These are phyloP conservation scores for Mucor velutinosus DNA, from an alignment of 371 early-diverging fungal species.

Conservation along the genomic window DNA sequence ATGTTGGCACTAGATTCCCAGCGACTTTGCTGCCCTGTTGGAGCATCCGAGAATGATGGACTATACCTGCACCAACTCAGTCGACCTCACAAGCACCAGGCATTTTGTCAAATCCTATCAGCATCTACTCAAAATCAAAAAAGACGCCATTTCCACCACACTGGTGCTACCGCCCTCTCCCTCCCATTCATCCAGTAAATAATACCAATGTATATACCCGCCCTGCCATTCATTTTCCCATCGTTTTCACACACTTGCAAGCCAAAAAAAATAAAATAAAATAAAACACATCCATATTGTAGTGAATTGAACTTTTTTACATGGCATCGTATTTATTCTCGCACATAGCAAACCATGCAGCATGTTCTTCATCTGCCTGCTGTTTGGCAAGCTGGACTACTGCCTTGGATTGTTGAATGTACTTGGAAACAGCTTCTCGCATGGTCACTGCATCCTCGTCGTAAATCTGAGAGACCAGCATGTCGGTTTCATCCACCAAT, in stretches of 20 bases:
- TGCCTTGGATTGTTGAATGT: constrained; percentile 22
- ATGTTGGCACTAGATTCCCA: constrained; percentile 22
- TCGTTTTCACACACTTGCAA: neutral
- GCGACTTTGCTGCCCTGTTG: constrained; percentile 16
- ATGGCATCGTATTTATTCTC: constrained; percentile 31
- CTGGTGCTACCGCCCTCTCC: constrained; percentile 19
- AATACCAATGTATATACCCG: neutral
- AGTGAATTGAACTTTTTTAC: constrained; percentile 10
- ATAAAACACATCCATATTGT: neutral
- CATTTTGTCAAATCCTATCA: constrained; percentile 23
- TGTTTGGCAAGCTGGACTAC: constrained; percentile 35
- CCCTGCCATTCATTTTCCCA: neutral
- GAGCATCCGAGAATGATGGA: constrained; percentile 28
- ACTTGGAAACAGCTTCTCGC: constrained; percentile 17
- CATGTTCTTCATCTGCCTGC: constrained; percentile 35
- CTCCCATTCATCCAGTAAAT: constrained; percentile 5
- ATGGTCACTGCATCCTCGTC: constrained; percentile 39
- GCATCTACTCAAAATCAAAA: constrained; percentile 24
- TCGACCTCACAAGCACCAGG: constrained; percentile 29
- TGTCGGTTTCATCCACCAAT: constrained; percentile 44
- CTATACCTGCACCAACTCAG: constrained; percentile 11
- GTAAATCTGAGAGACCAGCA: constrained; percentile 46
- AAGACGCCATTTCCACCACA: constrained; percentile 1
- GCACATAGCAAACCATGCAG: constrained; percentile 46
- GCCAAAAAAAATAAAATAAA: neutral